Evolutionary conservation across 345 rosid genomes (phyloP).

Genomic region (Gossypium turneri): DNA sequence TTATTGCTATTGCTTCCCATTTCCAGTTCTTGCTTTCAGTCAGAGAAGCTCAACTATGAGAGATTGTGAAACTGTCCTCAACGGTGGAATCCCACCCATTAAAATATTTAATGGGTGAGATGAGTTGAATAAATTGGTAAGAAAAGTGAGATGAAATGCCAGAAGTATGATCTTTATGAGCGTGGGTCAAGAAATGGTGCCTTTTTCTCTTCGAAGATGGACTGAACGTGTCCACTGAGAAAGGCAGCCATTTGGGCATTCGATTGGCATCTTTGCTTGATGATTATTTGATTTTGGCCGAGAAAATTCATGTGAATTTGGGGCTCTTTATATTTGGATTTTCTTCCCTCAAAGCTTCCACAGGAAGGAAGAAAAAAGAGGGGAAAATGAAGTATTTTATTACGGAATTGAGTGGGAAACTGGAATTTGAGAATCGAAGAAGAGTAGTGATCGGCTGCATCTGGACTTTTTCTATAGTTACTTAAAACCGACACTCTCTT

Average conservation of each 20-base stretch:
- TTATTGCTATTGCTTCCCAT: no score
- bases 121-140: slow-evolving; percentile 63
- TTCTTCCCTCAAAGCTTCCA: slow-evolving; percentile 18
- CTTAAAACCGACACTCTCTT: neutral
- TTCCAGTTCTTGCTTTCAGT: slow-evolving; percentile 28
- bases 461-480: neutral
- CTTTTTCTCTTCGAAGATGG: slow-evolving; percentile 53
- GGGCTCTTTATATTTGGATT: neutral
- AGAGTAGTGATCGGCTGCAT: neutral
- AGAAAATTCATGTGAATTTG: neutral
- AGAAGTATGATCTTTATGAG: slow-evolving; percentile 72
- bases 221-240: slow-evolving; percentile 76
- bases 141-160: slow-evolving; percentile 50
- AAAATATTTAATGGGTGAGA: no score
- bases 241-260: slow-evolving; percentile 84
- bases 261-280: slow-evolving; percentile 49
- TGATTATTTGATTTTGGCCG: neutral
- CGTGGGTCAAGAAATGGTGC: slow-evolving; percentile 79
- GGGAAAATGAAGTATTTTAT: neutral
- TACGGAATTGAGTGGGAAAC: neutral
- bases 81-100: slow-evolving; percentile 12
- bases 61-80: neutral
- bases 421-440: neutral
- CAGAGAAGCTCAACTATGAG: slow-evolving; percentile 56
- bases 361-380: neutral